phyloP scores from a whole-genome alignment of 2,329 filamentous ascomycete species.

The Cercospora sp. region DNA sequence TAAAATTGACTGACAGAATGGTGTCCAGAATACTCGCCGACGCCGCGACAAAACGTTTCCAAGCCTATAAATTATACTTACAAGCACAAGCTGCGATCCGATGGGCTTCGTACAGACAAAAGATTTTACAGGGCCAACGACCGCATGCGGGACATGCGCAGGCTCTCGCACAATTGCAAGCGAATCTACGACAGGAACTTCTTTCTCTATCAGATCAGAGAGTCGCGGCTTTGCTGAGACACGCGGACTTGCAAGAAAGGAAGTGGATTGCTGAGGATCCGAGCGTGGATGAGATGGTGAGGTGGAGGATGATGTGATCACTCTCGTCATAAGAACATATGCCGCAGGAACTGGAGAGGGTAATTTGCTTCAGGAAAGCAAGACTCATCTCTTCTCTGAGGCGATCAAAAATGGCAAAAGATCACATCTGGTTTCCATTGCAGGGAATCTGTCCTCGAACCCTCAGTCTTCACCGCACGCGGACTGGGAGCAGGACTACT shows the following conservation, averaged over 20 bases:
- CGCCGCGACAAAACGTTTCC: conserved; percentile 60
- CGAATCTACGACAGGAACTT: conserved; percentile 56
- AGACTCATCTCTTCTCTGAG: not conserved
- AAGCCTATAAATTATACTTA: conserved; percentile 62
- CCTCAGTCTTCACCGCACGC: not conserved
- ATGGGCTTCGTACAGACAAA: conserved; percentile 58
- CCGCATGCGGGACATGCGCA: conserved; percentile 50
- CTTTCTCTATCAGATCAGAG: conserved; percentile 58
- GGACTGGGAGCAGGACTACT: too few species aligned
- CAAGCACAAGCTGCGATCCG: conserved; percentile 58
- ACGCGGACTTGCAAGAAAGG: conserved; percentile 56
- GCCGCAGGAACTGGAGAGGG: not conserved
- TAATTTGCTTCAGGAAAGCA: not conserved
- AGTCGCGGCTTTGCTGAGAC: conserved; percentile 57
- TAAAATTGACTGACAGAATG: not conserved
- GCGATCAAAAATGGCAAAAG: not conserved
- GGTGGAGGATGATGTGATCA: not conserved
- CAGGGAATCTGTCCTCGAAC: conserved; percentile 5
- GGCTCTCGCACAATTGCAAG: conserved; percentile 52
- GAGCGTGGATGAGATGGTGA: conserved; percentile 45
- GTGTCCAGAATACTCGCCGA: conserved; percentile 60
- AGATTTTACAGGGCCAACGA: conserved; percentile 54
- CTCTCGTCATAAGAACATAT: too few species aligned
- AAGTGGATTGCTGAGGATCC: conserved; percentile 66
- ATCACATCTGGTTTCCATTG: not conserved